phyloP scores from a whole-genome alignment of 192 early-diverging fungal genomes.

The Gamsiella multidivaricata region DNA sequence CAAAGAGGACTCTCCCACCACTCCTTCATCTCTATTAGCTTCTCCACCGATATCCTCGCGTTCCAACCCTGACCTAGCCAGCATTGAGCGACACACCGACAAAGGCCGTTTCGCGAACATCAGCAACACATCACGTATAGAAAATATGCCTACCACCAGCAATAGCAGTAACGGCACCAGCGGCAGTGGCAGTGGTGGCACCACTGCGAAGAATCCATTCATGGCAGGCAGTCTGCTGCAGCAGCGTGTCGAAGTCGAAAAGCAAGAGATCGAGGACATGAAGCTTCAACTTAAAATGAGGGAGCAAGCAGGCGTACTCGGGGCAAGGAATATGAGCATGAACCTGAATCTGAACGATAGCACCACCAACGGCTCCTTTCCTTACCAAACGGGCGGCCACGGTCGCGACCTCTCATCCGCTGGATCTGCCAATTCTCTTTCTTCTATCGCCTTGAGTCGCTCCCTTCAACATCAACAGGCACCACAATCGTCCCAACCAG shows the following conservation, averaged over 20 bases:
- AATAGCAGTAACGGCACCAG: neutral
- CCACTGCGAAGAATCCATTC: slow-evolving; percentile 15
- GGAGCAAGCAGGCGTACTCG: slow-evolving; percentile 48
- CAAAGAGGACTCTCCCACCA: too few species aligned
- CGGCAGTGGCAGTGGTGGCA: neutral
- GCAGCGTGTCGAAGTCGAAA: slow-evolving; percentile 49
- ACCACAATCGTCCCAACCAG: slow-evolving; percentile 2
- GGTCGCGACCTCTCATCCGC: slow-evolving; percentile 15
- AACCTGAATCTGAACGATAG: slow-evolving; percentile 4
- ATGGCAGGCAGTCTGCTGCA: slow-evolving; percentile 48
- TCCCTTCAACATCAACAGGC: slow-evolving; percentile 1
- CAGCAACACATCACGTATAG: too few species aligned
- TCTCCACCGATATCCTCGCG: too few species aligned
- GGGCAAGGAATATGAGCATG: slow-evolving; percentile 1
- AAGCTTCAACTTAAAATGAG: slow-evolving; percentile 39
- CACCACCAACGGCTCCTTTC: neutral
- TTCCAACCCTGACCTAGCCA: too few species aligned
- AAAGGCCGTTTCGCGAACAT: too few species aligned
- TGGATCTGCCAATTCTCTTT: slow-evolving; percentile 2
- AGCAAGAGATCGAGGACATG: slow-evolving; percentile 48
- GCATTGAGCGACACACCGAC: too few species aligned
- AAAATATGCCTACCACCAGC: neutral
- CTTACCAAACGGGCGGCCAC: neutral
- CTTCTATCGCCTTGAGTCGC: neutral
- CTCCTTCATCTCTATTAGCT: too few species aligned